Evolutionary conservation across 768 basidiomycete species (phyloP).

Genomic region (Lentinula boryana): DNA sequence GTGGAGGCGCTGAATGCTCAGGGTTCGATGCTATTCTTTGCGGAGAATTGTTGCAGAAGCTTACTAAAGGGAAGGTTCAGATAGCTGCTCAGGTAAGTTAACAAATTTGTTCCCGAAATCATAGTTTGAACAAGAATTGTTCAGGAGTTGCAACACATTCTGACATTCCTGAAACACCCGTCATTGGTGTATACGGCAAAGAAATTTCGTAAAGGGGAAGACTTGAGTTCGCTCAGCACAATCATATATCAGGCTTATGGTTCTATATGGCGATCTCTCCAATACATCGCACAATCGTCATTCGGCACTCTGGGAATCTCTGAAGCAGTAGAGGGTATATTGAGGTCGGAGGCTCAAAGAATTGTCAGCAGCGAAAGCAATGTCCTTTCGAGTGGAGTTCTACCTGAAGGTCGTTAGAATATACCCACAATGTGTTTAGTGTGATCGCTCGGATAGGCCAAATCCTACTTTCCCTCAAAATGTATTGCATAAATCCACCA

Average conservation of each 20-base stretch:
- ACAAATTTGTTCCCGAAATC: background rate
- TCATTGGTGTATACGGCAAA: background rate
- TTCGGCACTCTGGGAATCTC: background rate
- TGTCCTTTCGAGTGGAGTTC: no score
- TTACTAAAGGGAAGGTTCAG: background rate
- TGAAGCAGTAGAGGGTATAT: background rate
- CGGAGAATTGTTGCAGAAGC: background rate
- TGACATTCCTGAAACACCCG: background rate
- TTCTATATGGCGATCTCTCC: background rate
- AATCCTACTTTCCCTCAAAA: background rate
- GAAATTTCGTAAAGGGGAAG: background rate
- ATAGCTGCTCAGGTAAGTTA: background rate
- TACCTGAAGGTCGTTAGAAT: no score
- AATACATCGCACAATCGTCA: background rate
- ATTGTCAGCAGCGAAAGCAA: background rate
- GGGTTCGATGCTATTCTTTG: background rate
- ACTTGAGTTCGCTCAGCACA: background rate
- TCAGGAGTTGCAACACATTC: background rate
- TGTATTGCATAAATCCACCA: background rate
- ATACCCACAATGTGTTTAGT: no score
- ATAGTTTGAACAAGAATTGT: no score
- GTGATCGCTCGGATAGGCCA: no score
- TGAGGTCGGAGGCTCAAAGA: background rate
- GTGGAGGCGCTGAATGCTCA: no score
- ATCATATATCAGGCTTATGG: background rate